Conservation (phyloP, 257 asterid genomes). For the Vinca minor region DNA sequence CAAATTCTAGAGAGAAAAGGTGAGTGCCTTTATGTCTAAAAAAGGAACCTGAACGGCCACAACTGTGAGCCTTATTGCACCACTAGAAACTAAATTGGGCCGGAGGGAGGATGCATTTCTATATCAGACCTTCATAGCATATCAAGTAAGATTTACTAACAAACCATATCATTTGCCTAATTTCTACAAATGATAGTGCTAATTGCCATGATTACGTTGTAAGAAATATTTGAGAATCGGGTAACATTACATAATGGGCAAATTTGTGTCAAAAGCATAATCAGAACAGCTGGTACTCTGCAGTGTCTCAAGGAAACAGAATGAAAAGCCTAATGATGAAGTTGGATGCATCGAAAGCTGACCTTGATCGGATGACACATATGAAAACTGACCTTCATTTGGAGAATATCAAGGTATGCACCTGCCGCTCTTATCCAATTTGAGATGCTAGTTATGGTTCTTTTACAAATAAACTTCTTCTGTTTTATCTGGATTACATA, state of each 20-base stretch:
- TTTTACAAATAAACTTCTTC: background rate
- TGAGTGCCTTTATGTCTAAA: background rate
- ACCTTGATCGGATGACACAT: slow-evolving; percentile 43
- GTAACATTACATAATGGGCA: background rate
- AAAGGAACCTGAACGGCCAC: background rate
- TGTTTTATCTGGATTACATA: background rate
- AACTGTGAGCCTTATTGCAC: background rate
- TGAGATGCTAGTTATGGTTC: background rate
- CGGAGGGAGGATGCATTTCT: background rate
- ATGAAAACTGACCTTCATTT: slow-evolving; percentile 34
- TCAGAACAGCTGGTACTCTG: slow-evolving; percentile 19
- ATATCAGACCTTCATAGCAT: background rate
- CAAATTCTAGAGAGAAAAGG: background rate
- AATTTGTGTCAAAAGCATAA: slow-evolving; percentile 8
- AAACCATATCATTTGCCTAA: background rate
- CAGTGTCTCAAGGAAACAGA: slow-evolving; percentile 35
- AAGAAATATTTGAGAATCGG: background rate
- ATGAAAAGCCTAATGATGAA: slow-evolving; percentile 29
- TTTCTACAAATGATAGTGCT: background rate
- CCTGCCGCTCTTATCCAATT: background rate
- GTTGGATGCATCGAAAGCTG: slow-evolving; percentile 44
- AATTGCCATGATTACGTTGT: background rate
- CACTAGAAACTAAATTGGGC: background rate
- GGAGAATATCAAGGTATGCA: slow-evolving; percentile 51
- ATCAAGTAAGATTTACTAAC: background rate